These are phyloP conservation scores for Boeremia lycopersici DNA, from an alignment of 2,329 filamentous ascomycete genomes.

Conservation along the genomic window DNA sequence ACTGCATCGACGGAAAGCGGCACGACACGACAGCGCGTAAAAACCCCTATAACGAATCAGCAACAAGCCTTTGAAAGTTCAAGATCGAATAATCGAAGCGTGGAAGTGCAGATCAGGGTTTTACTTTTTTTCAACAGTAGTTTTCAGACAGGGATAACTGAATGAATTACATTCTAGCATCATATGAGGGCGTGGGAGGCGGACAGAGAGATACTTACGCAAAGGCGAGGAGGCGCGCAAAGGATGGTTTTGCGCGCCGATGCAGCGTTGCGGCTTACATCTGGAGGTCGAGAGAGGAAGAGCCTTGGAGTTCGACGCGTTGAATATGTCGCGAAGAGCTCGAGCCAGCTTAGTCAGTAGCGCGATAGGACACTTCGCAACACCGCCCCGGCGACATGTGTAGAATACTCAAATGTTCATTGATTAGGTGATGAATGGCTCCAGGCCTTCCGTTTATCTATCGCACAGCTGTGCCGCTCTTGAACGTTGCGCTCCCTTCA, in stretches of 20 bases:
- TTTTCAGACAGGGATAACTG: slow-evolving; percentile 20
- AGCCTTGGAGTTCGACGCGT: slow-evolving; percentile 1
- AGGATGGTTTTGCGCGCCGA: neutral
- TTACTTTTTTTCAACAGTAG: slow-evolving; percentile 17
- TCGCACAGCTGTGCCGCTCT: slow-evolving; percentile 67
- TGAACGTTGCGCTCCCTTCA: slow-evolving; percentile 47
- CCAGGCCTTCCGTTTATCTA: slow-evolving; percentile 28
- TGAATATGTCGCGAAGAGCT: slow-evolving; percentile 1
- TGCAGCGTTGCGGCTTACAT: neutral
- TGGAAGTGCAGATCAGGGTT: slow-evolving; percentile 4
- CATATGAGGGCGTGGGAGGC: neutral
- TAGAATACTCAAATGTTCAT: neutral
- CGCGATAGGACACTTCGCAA: neutral
- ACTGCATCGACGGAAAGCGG: neutral
- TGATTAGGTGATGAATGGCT: neutral
- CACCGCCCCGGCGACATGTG: too few species aligned
- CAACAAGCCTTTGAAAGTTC: neutral
- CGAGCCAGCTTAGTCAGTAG: slow-evolving; percentile 12
- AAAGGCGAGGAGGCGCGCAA: neutral
- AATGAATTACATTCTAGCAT: slow-evolving; percentile 13
- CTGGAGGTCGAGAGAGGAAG: neutral
- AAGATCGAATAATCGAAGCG: neutral
- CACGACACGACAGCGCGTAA: neutral
- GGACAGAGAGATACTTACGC: neutral
- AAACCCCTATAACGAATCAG: neutral